These are phyloP conservation scores for Juncus effusus DNA, from an alignment of 176 grass and related monocot species.

Conservation along the genomic window DNA sequence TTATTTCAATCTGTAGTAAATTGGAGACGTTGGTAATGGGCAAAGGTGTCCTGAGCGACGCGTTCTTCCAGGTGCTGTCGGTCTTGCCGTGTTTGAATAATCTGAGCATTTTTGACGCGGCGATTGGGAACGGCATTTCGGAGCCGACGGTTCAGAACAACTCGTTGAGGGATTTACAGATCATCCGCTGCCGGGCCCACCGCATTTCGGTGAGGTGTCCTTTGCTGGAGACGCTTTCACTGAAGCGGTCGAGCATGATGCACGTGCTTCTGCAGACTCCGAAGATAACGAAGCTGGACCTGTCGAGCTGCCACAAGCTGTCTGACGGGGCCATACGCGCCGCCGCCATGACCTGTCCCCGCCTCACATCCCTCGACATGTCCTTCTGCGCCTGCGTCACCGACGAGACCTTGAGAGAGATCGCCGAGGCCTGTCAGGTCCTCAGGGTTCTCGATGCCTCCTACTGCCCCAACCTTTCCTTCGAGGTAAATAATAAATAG, in stretches of 20 bases:
- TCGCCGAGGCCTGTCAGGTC: conserved; percentile 59
- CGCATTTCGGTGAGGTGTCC: conserved; percentile 89
- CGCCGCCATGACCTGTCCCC: conserved; percentile 68
- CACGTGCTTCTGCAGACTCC: conserved; percentile 78
- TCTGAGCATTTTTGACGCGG: conserved; percentile 71
- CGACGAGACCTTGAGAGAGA: conserved; percentile 89
- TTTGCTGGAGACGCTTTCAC: conserved; percentile 62
- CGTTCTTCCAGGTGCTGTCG: conserved; percentile 62
- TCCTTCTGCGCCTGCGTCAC: conserved; percentile 86
- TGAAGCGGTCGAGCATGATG: conserved; percentile 81
- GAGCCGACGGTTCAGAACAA: conserved; percentile 87
- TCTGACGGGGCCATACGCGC: conserved; percentile 83
- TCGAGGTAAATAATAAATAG: too few relatives aligned
- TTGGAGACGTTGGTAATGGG: conserved; percentile 64
- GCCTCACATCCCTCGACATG: conserved; percentile 65
- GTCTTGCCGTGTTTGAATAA: conserved; percentile 54
- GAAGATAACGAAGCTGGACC: conserved; percentile 71
- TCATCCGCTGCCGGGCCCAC: conserved; percentile 68
- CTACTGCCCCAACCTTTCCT: conserved; percentile 86
- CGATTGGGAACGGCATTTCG: conserved; percentile 66
- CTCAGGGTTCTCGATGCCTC: conserved; percentile 82
- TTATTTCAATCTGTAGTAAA: conserved; percentile 36
- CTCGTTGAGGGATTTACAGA: conserved; percentile 58
- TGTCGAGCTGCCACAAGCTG: conserved; percentile 84
- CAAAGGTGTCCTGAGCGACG: conserved; percentile 69